Percentiles rank a stretch among this genome's conserved stretches.
Conservation (phyloP, 1,284 basidiomycete genomes). For the Kwoniella shivajii region DNA sequence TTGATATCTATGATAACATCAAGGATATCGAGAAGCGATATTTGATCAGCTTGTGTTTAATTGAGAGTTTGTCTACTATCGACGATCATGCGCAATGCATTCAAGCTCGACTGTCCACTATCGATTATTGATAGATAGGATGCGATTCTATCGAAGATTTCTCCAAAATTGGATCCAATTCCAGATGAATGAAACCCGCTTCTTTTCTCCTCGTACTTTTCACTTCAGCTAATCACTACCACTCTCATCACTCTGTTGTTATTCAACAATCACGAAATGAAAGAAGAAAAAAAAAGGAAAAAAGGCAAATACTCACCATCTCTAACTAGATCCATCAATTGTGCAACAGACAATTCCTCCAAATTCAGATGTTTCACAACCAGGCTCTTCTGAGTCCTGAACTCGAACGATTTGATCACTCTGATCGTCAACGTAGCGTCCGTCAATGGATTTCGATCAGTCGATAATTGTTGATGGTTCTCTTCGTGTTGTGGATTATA, state of each 20-base stretch:
- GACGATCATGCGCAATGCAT: too few relatives aligned
- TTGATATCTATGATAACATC: conserved; percentile 62
- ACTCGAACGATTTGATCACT: conserved; percentile 93
- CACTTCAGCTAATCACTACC: too few relatives aligned
- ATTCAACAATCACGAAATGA: background rate
- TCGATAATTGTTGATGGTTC: conserved; percentile 33
- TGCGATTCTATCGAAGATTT: too few relatives aligned
- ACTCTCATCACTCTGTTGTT: background rate
- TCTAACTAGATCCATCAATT: conserved; percentile 72
- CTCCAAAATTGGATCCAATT: too few relatives aligned
- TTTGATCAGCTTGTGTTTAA: too few relatives aligned
- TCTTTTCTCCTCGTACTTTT: too few relatives aligned
- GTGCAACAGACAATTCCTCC: conserved; percentile 70
- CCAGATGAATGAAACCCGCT: too few relatives aligned
- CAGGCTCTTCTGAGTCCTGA: conserved; percentile 83
- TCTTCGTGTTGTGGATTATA: conserved; percentile 6
- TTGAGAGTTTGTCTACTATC: too few relatives aligned
- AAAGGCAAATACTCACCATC: conserved; percentile 53
- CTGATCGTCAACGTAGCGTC: conserved; percentile 61
- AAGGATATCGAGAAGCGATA: conserved; percentile 7
- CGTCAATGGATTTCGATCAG: conserved; percentile 35
- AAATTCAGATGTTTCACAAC: conserved; percentile 82
- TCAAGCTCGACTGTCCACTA: too few relatives aligned
- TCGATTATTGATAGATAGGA: too few relatives aligned
- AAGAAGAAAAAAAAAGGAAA: too few relatives aligned